phyloP scores from a whole-genome alignment of 441 rosid species.

The Manihot esculenta region DNA sequence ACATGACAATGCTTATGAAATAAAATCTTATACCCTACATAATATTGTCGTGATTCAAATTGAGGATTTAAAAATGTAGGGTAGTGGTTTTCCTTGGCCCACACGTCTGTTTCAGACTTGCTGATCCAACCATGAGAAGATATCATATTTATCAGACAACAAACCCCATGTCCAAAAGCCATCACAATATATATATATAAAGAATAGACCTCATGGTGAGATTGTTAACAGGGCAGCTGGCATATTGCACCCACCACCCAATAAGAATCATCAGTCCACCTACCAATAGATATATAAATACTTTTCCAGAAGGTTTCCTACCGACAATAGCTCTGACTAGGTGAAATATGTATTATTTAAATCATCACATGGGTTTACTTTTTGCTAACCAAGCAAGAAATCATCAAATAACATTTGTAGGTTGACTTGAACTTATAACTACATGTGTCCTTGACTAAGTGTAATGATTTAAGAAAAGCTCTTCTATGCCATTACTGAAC shows the following conservation, averaged over 20 bases:
- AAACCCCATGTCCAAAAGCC: constrained; percentile 11
- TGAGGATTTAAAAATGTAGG: neutral
- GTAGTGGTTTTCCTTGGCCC: constrained; percentile 1
- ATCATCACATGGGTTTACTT: constrained; percentile 15
- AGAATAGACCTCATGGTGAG: neutral
- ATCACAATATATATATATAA: neutral
- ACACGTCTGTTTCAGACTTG: constrained; percentile 26
- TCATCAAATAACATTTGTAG: constrained; percentile 8
- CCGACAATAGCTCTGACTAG: constrained; percentile 26
- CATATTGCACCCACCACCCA: constrained; percentile 22
- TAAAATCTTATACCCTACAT: neutral
- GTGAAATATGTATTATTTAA: constrained; percentile 10
- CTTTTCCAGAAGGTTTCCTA: too few relatives aligned
- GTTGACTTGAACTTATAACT: constrained; percentile 11
- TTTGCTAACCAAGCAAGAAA: constrained; percentile 20
- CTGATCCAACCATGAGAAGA: constrained; percentile 14
- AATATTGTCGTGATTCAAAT: neutral
- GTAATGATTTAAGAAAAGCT: neutral
- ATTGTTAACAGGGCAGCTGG: constrained; percentile 24
- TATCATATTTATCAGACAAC: constrained; percentile 15
- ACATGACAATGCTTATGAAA: neutral
- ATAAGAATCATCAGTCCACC: constrained; percentile 18
- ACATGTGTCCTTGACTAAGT: constrained; percentile 18
- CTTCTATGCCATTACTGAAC: neutral
- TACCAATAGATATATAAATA: neutral